Evolutionary conservation across 1,284 basidiomycete genomes (phyloP), one percentile per base, ranked within the genome.

Genomic region (Boletellus sp.): DNA sequence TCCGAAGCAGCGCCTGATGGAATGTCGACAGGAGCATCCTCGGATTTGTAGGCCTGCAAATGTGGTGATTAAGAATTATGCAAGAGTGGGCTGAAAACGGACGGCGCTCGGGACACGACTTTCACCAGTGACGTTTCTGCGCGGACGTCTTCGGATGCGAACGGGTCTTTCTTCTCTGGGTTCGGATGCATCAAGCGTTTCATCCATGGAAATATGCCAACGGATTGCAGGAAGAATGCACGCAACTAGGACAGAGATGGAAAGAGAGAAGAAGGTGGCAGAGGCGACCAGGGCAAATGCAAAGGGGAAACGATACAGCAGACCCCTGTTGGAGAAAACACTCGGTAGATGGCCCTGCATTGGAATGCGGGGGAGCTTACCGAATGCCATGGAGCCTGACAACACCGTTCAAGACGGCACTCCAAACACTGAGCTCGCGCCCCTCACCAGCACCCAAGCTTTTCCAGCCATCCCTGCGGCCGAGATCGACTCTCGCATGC

Each of bases 261-360:
- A 70, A 30, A 74, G 58, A 36, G 65, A 56, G 53, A 73, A 68
- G 58, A 82, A 81, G 5, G 67, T 51, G 15, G 64, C 55, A 4
- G 74, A 68, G 5, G 79, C 74, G 11, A 65, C 51, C n/a, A 75
- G 22, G 3, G 75, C 72, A 35, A 71, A 78, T 16, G 75, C 57
- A n/a, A 88, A 58, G 1, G 89, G 88, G 68, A 85, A 87, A 33
- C 82, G 81, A 24, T 82, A 79, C n/a, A 85, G 73, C 6, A 89
- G 60, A 22, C 86, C 86, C 24, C 88, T 90, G 51, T 40, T 16
- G 8, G 22, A 41, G 38, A 39, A 24, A 39, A 36, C 32, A 19
- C 11, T 54, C 16, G 28, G 42, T 2, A n/a, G 32, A 49, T 24
- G 45, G n/a, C 19, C 30, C 42, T 44, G 24, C 24, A 44, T 41